These are phyloP conservation scores for Leptographium flavum DNA, from an alignment of 2,329 filamentous ascomycete genomes.

Conservation along the genomic window DNA sequence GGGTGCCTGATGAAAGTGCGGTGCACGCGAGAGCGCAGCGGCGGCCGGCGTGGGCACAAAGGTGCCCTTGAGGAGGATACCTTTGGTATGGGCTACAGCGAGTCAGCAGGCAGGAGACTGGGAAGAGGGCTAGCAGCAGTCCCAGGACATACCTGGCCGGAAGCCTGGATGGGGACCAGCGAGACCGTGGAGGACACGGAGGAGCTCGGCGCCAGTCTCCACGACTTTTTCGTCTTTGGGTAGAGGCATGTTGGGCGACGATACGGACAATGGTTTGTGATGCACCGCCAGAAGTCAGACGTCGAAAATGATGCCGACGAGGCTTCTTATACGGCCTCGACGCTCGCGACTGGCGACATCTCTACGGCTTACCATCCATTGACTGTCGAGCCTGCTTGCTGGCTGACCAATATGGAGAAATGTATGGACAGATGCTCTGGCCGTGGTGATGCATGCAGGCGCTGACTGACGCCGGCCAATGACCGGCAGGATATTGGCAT, in stretches of 20 bases:
- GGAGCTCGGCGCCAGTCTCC: slow-evolving; percentile 21
- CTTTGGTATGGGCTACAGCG: slow-evolving; percentile 37
- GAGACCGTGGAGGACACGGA: slow-evolving; percentile 22
- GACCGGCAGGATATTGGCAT: no score
- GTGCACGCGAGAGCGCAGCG: slow-evolving; percentile 27
- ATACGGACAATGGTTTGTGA: no score
- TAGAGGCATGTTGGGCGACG: slow-evolving; percentile 29
- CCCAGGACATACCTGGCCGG: slow-evolving; percentile 20
- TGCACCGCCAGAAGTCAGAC: no score
- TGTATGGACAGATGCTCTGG: no score
- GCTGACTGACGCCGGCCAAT: no score
- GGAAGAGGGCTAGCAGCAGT: background rate
- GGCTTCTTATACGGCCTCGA: no score
- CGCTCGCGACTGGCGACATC: no score
- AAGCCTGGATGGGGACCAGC: slow-evolving; percentile 25
- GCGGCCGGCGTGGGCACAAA: slow-evolving; percentile 34
- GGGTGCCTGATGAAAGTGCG: slow-evolving; percentile 29
- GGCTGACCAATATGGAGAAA: no score
- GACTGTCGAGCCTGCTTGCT: no score
- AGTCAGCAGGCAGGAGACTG: background rate
- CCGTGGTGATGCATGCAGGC: no score
- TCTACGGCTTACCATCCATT: no score
- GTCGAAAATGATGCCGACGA: no score
- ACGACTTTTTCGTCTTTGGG: slow-evolving; percentile 23
- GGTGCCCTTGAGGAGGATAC: slow-evolving; percentile 33